Conservation (phyloP, 1,139 yeast species). For the Yarrowia galli region DNA sequence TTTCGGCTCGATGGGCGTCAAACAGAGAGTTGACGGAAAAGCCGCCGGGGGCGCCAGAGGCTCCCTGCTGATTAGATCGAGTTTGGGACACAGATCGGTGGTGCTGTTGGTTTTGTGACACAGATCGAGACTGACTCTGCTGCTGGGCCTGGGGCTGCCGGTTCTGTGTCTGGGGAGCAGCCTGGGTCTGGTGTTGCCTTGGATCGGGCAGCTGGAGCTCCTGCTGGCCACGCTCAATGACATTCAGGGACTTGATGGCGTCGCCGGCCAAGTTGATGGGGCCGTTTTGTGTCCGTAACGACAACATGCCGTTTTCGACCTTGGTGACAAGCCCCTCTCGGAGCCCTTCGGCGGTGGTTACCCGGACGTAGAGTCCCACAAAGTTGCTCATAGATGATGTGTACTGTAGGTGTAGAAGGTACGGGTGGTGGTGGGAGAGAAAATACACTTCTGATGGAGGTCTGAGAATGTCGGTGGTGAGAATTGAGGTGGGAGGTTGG, state of each 20-base stretch:
- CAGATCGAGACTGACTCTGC: not conserved
- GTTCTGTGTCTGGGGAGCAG: not conserved
- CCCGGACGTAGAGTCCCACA: conserved; percentile 38
- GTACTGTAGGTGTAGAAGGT: not conserved
- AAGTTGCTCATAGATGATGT: conserved; percentile 29
- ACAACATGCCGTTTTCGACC: conserved; percentile 34
- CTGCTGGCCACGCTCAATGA: conserved; percentile 16
- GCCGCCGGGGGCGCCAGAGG: not conserved
- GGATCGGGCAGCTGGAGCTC: conserved; percentile 30
- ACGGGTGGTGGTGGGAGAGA: not conserved
- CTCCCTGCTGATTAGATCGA: not conserved
- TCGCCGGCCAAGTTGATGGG: conserved; percentile 22
- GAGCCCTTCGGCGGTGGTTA: conserved; percentile 35
- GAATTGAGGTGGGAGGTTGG: conserved; percentile 16
- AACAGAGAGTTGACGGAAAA: conserved; percentile 28
- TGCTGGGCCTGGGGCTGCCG: not conserved
- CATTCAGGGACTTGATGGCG: conserved; percentile 30
- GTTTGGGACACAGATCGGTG: not conserved
- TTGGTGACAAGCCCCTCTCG: conserved; percentile 35
- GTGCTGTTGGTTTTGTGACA: not conserved
- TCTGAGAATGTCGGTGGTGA: not conserved
- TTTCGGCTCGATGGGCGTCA: conserved; percentile 35
- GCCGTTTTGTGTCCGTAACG: conserved; percentile 29
- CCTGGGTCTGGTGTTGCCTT: not conserved
- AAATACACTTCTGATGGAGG: not conserved